A percentile compares a stretch with the other conserved stretches of the same genome.
phyloP scores from a whole-genome alignment of 768 basidiomycete genomes.

The Lyophyllum atratum region DNA sequence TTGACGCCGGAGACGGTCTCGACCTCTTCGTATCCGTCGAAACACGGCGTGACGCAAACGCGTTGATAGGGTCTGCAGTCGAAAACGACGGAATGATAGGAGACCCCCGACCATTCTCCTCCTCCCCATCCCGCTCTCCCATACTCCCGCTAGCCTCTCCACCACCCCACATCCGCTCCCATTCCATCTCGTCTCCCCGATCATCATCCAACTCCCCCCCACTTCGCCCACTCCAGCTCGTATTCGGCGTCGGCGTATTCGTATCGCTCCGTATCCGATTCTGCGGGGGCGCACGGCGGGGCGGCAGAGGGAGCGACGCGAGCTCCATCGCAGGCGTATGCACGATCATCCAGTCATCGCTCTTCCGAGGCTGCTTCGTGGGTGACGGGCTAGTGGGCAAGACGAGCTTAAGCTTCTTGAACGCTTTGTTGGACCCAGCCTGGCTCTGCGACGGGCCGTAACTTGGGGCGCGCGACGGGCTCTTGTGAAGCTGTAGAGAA shows the following conservation, averaged over 20 bases:
- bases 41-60: slow-evolving; percentile 29
- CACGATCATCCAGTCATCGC: slow-evolving; percentile 35
- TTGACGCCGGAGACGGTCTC: slow-evolving; percentile 2
- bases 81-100: slow-evolving; percentile 55
- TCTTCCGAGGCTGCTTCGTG: neutral
- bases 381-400: neutral
- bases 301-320: slow-evolving; percentile 41
- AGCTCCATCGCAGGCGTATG: slow-evolving; percentile 36
- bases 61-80: slow-evolving; percentile 44
- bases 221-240: neutral
- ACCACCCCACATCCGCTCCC: slow-evolving; percentile 10
- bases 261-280: slow-evolving; percentile 6
- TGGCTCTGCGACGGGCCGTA: neutral
- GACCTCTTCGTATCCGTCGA: slow-evolving; percentile 17
- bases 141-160: neutral
- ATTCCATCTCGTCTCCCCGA: neutral
- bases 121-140: slow-evolving; percentile 10
- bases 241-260: neutral
- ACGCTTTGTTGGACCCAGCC: neutral
- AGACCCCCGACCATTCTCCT: slow-evolving; percentile 21
- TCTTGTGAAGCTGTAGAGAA: neutral
- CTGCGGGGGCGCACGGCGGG: slow-evolving; percentile 23
- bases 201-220: neutral
- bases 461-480: neutral
- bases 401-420: slow-evolving; percentile 7